Percentiles rank a stretch among this genome's conserved stretches.
Evolutionary conservation across 2,329 filamentous ascomycete genomes (phyloP).

Genomic region (Colletotrichum euphorbiae): DNA sequence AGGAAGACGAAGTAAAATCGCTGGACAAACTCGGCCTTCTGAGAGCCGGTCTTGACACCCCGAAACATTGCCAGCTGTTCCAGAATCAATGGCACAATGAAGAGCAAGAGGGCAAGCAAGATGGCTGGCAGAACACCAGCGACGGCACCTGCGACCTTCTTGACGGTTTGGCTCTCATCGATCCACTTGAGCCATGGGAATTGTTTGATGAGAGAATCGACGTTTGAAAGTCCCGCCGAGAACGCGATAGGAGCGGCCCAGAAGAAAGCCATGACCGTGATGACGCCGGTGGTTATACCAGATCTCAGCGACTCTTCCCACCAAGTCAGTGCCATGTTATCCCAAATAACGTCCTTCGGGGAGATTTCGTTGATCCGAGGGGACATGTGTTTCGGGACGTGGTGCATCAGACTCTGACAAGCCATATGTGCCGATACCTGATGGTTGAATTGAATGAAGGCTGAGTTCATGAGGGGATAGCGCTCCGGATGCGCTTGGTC

Average conservation of each 20-base stretch:
- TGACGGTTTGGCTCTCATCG: slow-evolving; percentile 65
- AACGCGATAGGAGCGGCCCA: slow-evolving; percentile 94
- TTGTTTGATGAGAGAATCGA: slow-evolving; percentile 74
- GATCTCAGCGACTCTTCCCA: slow-evolving; percentile 88
- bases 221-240: slow-evolving; percentile 83
- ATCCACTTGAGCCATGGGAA: slow-evolving; percentile 80
- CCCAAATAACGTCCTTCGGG: slow-evolving; percentile 93
- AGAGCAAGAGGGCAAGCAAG: slow-evolving; percentile 80
- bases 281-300: slow-evolving; percentile 71
- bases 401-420: slow-evolving; percentile 90
- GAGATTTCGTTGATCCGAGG: slow-evolving; percentile 94
- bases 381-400: slow-evolving; percentile 92
- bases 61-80: slow-evolving; percentile 77
- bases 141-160: slow-evolving; percentile 72
- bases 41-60: slow-evolving; percentile 85
- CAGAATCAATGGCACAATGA: slow-evolving; percentile 84
- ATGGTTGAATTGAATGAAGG: slow-evolving; percentile 98
- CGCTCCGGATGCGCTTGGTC: slow-evolving; percentile 88
- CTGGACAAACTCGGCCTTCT: slow-evolving; percentile 86
- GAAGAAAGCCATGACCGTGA: slow-evolving; percentile 82
- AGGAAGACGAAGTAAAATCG: slow-evolving; percentile 93
- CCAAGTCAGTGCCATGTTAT: slow-evolving; percentile 96
- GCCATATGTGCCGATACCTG: slow-evolving; percentile 99
- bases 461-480: slow-evolving; percentile 93
- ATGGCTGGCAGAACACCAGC: slow-evolving; percentile 88